Conservation (phyloP, 768 basidiomycete species). For the Cubamyces sp. region DNA sequence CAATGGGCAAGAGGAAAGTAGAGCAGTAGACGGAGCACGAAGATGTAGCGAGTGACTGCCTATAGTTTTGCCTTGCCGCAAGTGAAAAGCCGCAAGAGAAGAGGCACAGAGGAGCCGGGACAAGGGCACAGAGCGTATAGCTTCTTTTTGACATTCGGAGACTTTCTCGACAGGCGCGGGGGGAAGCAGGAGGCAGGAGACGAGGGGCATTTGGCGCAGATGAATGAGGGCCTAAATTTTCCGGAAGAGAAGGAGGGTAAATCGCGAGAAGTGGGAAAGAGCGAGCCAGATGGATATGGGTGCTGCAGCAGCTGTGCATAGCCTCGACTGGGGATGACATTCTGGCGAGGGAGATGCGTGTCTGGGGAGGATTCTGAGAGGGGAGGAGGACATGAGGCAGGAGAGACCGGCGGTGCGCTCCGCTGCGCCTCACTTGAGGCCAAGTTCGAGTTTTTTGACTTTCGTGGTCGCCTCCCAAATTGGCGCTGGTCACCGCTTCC, state of each 20-base stretch:
- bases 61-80: neutral
- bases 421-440: neutral
- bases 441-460: constrained; percentile 15
- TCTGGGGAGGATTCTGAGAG: neutral
- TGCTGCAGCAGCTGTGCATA: neutral
- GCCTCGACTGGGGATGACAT: neutral
- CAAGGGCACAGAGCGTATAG: neutral
- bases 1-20: too few relatives aligned
- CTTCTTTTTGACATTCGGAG: too few relatives aligned
- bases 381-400: constrained; percentile 18
- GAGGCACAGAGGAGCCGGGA: neutral
- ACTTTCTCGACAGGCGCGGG: too few relatives aligned
- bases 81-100: neutral
- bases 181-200: too few relatives aligned
- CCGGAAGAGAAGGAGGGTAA: neutral
- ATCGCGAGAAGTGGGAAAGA: neutral
- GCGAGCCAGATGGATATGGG: neutral
- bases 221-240: too few relatives aligned
- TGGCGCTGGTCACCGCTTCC: constrained; percentile 18
- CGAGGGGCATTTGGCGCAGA: too few relatives aligned
- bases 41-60: neutral
- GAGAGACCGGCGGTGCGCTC: constrained; percentile 5
- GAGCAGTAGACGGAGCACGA: too few relatives aligned
- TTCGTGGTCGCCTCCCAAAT: constrained; percentile 6
- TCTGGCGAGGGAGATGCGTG: neutral